A percentile compares a stretch with the other conserved stretches of the same genome.
phyloP scores from a whole-genome alignment of 345 rosid genomes.

The Gossypium longicalyx region DNA sequence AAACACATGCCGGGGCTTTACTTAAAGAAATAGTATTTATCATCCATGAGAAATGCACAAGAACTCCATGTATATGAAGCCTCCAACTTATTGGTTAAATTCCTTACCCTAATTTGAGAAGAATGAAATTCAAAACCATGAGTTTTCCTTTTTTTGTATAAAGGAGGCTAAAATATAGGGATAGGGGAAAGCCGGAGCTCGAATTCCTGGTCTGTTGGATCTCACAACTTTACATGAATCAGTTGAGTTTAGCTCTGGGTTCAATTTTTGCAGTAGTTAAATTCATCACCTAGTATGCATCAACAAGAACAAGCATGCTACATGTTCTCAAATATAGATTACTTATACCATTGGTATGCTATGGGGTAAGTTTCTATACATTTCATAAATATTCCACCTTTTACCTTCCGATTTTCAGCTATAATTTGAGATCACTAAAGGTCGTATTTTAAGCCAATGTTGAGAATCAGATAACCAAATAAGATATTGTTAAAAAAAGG shows the following conservation, averaged over 20 bases:
- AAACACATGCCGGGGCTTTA: no score
- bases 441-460: background rate
- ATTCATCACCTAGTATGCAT: background rate
- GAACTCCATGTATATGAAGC: background rate
- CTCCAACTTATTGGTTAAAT: background rate
- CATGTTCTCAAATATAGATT: background rate
- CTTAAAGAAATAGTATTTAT: background rate
- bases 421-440: background rate
- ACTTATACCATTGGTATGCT: background rate
- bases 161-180: no score
- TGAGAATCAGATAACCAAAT: background rate
- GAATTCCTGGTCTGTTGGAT: no score
- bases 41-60: background rate
- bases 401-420: background rate
- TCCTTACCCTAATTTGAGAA: background rate
- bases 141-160: background rate
- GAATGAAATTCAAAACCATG: background rate
- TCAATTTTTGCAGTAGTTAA: no score
- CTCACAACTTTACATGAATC: background rate
- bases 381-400: background rate
- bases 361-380: background rate
- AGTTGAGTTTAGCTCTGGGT: background rate
- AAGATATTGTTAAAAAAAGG: background rate
- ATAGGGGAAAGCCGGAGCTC: no score
- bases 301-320: background rate